Conservation (phyloP, 345 rosid genomes). For the Eucalyptus tenuipes region DNA sequence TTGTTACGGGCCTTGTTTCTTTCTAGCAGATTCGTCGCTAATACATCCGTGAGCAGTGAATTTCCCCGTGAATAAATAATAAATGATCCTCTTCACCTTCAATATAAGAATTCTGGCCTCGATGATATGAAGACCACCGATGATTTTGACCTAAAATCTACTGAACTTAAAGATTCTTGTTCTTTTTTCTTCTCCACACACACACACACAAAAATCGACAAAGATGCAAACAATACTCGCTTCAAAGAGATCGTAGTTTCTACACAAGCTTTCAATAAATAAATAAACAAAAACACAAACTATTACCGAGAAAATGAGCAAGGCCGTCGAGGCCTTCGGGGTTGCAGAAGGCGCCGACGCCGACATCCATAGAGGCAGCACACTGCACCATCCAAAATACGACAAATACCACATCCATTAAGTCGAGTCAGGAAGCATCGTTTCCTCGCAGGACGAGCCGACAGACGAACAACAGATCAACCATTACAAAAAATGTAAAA, state of each 20-base stretch:
- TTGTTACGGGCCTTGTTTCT: not conserved
- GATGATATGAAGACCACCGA: not conserved
- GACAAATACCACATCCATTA: not conserved
- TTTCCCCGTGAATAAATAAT: not conserved
- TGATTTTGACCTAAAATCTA: not conserved
- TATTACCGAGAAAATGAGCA: constrained; percentile 82
- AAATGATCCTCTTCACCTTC: not conserved
- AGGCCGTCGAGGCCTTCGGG: constrained; percentile 84
- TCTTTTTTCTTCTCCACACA: not conserved
- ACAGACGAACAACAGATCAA: not conserved
- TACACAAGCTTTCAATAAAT: too few relatives aligned
- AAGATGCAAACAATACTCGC: too few relatives aligned
- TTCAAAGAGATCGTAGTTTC: too few relatives aligned
- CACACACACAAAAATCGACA: not conserved
- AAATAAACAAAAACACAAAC: too few relatives aligned
- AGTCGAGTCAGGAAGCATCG: not conserved
- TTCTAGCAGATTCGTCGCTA: not conserved
- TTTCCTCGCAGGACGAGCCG: not conserved
- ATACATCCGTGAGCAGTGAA: not conserved
- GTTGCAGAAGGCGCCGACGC: constrained; percentile 69
- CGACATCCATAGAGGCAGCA: constrained; percentile 86
- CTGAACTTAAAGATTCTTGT: not conserved
- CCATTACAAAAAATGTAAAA: not conserved
- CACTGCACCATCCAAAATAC: constrained; percentile 30
- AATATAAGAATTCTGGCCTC: not conserved